phyloP scores from a whole-genome alignment of 2,329 filamentous ascomycete genomes.

The Penicillium oxalicum region DNA sequence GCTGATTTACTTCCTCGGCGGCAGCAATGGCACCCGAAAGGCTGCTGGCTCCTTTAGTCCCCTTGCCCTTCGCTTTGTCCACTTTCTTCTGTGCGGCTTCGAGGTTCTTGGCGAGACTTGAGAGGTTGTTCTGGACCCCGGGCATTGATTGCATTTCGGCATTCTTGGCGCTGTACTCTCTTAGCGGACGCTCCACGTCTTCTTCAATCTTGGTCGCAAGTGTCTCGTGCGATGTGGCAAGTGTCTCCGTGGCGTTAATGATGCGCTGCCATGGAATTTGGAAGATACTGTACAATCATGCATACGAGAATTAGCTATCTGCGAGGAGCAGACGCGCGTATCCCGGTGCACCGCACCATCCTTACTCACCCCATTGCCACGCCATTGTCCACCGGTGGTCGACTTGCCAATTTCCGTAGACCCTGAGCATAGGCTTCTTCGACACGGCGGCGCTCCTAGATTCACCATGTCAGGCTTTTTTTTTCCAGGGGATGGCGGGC shows the following conservation, averaged over 20 bases:
- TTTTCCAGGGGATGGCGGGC: constrained; percentile 7
- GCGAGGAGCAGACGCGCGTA: neutral
- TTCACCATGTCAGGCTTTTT: constrained; percentile 7
- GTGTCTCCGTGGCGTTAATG: constrained; percentile 67
- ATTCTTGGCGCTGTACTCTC: constrained; percentile 65
- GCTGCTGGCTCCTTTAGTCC: constrained; percentile 65
- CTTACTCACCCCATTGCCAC: constrained; percentile 76
- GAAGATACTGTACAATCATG: constrained; percentile 62
- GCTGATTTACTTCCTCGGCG: constrained; percentile 69
- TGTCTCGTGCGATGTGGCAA: constrained; percentile 76
- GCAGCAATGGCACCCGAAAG: constrained; percentile 66
- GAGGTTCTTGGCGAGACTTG: constrained; percentile 74
- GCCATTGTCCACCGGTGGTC: constrained; percentile 65
- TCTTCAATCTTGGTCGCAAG: constrained; percentile 77
- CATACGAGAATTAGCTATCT: constrained; percentile 7
- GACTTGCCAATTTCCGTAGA: constrained; percentile 71
- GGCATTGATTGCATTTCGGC: constrained; percentile 73
- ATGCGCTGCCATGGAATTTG: constrained; percentile 86
- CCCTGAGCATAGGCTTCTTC: constrained; percentile 85
- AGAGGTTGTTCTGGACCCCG: constrained; percentile 74
- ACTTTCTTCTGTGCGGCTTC: constrained; percentile 76
- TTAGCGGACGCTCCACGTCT: constrained; percentile 79
- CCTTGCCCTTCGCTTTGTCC: constrained; percentile 78
- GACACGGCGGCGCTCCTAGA: constrained; percentile 81
- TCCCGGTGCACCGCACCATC: neutral